Conservation (phyloP, 371 early-diverging fungal species). For the Zancudomyces culisetae region DNA sequence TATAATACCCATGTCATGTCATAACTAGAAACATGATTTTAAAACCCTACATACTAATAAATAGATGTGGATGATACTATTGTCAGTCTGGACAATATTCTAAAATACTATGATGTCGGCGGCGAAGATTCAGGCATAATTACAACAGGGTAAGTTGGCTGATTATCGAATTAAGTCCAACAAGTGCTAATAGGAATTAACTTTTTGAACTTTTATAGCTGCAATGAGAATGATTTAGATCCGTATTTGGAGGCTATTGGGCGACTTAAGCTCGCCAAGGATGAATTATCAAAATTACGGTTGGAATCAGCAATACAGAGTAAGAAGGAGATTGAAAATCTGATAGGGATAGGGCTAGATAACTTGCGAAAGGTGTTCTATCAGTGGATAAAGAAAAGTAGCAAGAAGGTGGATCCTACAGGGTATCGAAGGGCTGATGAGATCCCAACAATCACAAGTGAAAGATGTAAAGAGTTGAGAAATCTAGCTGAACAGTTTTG, state of each 20-base stretch:
- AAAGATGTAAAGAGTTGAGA: conserved; percentile 27
- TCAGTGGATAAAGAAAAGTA: conserved; percentile 27
- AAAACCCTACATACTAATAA: conserved; percentile 13
- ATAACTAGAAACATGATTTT: not conserved
- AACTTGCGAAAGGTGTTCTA: conserved; percentile 32
- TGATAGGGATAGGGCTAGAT: conserved; percentile 25
- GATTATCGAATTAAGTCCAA: not conserved
- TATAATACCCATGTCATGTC: no score
- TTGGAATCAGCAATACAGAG: conserved; percentile 26
- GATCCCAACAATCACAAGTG: conserved; percentile 20
- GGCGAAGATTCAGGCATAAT: conserved; percentile 51
- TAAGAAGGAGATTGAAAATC: conserved; percentile 20
- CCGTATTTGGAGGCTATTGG: conserved; percentile 34
- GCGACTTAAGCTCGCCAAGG: conserved; percentile 34
- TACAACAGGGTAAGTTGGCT: conserved; percentile 24
- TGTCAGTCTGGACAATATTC: conserved; percentile 45
- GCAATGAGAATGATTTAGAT: conserved; percentile 26
- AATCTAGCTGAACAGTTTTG: conserved; percentile 42
- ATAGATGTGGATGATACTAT: conserved; percentile 47
- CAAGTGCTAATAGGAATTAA: not conserved
- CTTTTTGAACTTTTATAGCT: conserved; percentile 7
- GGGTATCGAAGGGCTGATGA: conserved; percentile 13
- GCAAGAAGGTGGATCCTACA: conserved; percentile 27
- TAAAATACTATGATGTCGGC: conserved; percentile 56
- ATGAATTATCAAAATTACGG: conserved; percentile 27